Base-by-base conservation (phyloP, 352 stramenopile species). In the Phytophthora sansomeana region DNA sequence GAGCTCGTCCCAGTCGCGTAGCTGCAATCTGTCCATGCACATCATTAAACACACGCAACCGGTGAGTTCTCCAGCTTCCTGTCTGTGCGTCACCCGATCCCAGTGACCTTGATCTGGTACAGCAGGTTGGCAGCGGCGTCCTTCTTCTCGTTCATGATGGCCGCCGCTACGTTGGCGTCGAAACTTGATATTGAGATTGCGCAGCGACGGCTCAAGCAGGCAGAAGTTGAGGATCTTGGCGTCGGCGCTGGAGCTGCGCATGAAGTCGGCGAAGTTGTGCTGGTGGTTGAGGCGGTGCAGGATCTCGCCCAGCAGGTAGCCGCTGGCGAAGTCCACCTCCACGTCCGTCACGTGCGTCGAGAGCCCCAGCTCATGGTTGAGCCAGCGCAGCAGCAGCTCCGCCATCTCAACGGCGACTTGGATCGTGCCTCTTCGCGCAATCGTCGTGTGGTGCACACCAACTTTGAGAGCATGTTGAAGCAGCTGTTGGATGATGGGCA, bases 151-250 rank as follows among this genome's bases (percentile, higher is more conserved):
- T 92, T 93, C 89, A 97, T 97, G 72, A 97, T 91, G 41, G 75
- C 69, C 3, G 74, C 77, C 7, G 91, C 91, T 10, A 80, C 69
- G 38, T 82, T 84, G n/a, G 86, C 77, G 56, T 97, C 86, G 55
- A 97, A n/a, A 94, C 5, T 73, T 69, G 44, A 97, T 67, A 58
- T 80, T 77, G 44, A 97, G 76, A 28, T 83, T 83, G 19, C 81
- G 81, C 28, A 97, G 63, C 32, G 75, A 81, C 5, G 88, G 87
- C 72, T 96, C 86, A 14, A 97, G 60, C 21, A 96, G 72, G 17
- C 87, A 96, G 66, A 96, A 97, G 70, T 97, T 97, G 73, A 93
- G 51, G 69, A 95, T 90, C 69, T 95, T 97, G 55, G 88, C 87
- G 51, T 96, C 83, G 10, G 83, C 80, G 29, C 67, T 89, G 21